Base-by-base conservation (phyloP, 768 basidiomycete species). In the Gyrodon lividus region DNA sequence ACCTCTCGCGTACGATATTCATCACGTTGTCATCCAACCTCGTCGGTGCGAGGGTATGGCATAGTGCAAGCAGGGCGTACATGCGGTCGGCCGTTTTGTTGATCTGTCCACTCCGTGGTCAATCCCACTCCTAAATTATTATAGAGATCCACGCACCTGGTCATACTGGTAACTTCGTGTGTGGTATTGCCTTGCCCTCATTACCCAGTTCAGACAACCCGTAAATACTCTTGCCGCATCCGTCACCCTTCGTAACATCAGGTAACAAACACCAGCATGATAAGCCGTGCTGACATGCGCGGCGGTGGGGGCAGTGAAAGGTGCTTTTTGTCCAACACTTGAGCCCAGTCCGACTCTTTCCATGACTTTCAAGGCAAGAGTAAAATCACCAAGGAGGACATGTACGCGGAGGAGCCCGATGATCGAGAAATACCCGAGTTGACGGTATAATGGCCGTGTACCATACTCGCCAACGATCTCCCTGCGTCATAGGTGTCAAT, bases 21-120 rank as follows among this genome's bases (percentile, higher is more conserved):
- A 92, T 86, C 64, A 96, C 94, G 65, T 92, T 93, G 67, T 97
- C 95, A 63, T 98, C 96, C 55, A 96, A 74, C 51, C 94, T 80
- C 50, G 87, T 94, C 2, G 97, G 95, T 3, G 94, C 93, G 8
- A 98, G 79, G 1, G 91, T 88, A 59, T 92, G 89, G 74, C 93
- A 96, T 53, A 99, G 84, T 6, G 94, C 92, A 56, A 98, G 90
- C 28, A 99, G 71, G 5, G 94, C 94, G 62, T 98, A 96, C 95
- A 98, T 99, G 41, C 97, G 77, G 65, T 99, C 97, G 3, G 92
- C 95, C 16, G 90, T 95, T 77, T 98, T 98, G 74, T 87, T 93
- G 72, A 99, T 97, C 90, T 92, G 60, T 33, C 3, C 22, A 5
- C 22, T 16, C 40, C 28, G 43, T 17, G 6, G 43, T 53, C 33